A percentile compares a stretch with the other conserved stretches of the same genome.
phyloP scores from a whole-genome alignment of 331 rosid genomes.

The Acacia pycnantha region DNA sequence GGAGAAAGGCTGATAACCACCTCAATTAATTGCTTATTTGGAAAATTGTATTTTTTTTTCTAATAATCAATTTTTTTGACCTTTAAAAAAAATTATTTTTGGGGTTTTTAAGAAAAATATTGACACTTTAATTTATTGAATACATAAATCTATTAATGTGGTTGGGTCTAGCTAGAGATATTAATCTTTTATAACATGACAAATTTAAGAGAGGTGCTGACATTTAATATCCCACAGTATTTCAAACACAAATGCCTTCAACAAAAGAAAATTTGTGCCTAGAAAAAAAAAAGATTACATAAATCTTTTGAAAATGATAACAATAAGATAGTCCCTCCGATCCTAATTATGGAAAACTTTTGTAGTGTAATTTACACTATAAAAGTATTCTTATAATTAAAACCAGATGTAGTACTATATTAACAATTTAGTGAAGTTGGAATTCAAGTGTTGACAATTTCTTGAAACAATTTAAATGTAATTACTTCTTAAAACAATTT shows the following conservation, averaged over 20 bases:
- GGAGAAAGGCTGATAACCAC: no score
- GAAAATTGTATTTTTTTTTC: neutral
- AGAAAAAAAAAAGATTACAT: neutral
- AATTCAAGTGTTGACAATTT: neutral
- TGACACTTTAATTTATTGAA: neutral
- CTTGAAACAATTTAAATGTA: neutral
- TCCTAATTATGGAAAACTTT: no score
- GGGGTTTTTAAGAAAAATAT: neutral
- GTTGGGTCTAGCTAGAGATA: no score
- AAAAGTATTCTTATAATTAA: no score
- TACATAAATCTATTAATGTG: neutral
- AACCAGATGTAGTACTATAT: no score
- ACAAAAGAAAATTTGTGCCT: no score
- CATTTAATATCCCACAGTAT: accelerated
- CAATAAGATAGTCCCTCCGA: no score
- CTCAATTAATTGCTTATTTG: no score
- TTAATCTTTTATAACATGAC: accelerated
- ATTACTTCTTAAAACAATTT: neutral
- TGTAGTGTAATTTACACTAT: no score
- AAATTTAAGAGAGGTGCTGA: accelerated
- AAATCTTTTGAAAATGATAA: no score
- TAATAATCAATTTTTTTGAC: neutral
- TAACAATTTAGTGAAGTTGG: neutral
- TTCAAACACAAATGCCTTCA: accelerated
- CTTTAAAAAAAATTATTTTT: neutral